A percentile compares a stretch with the other conserved stretches of the same genome.
Evolutionary conservation across 108 stramenopile species (phyloP).

Genomic region (Craspedostauros australis): DNA sequence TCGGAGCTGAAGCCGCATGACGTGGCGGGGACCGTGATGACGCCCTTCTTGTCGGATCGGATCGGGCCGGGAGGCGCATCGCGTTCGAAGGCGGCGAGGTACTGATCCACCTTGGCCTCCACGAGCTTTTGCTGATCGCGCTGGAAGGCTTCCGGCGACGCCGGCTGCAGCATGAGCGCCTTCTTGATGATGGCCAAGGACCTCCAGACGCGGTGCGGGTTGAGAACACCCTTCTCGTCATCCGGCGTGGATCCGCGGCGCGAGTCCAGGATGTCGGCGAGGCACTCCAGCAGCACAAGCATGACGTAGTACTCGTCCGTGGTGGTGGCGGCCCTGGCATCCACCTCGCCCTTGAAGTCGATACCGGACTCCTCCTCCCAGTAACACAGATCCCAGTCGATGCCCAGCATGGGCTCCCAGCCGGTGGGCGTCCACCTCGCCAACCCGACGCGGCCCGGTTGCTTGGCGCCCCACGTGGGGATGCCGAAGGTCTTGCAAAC

Average conservation of each 20-base stretch:
- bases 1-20: slow-evolving; percentile 1
- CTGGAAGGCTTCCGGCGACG: slow-evolving; percentile 19
- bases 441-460: slow-evolving; percentile 29
- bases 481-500: slow-evolving; percentile 41
- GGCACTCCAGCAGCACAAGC: slow-evolving; percentile 19
- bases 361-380: slow-evolving; percentile 28
- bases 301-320: slow-evolving; percentile 22
- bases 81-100: slow-evolving; percentile 14
- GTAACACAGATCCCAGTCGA: slow-evolving; percentile 15
- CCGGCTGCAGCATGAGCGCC: slow-evolving; percentile 17
- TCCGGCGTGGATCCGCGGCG: slow-evolving; percentile 16
- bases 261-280: slow-evolving; percentile 24
- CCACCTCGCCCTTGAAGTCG: slow-evolving; percentile 26
- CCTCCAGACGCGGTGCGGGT: slow-evolving; percentile 24
- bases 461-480: slow-evolving; percentile 44
- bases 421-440: slow-evolving; percentile 40
- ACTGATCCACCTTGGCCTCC: slow-evolving; percentile 20
- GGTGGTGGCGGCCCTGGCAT: slow-evolving; percentile 21
- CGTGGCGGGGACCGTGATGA: slow-evolving; percentile 17
- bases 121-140: slow-evolving; percentile 10
- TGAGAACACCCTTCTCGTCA: slow-evolving; percentile 20
- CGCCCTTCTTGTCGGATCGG: slow-evolving; percentile 8
- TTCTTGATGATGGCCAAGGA: slow-evolving; percentile 20
- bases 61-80: slow-evolving; percentile 15
- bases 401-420: slow-evolving; percentile 36